phyloP scores from a whole-genome alignment of 73 alveolate species.

The Paramecium sonneborni region DNA sequence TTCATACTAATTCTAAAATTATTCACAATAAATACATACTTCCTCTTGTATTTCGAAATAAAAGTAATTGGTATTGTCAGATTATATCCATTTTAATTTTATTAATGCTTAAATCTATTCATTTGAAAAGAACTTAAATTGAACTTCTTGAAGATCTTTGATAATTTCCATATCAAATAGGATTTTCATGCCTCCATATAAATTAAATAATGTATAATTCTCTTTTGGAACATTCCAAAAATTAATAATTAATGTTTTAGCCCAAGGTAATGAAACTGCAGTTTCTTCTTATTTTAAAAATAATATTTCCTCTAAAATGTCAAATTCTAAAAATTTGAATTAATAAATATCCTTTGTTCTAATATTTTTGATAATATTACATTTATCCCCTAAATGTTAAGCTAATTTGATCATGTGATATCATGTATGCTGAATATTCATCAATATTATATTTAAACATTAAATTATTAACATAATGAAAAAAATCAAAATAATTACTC shows the following conservation, averaged over 20 bases:
- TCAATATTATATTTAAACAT: neutral
- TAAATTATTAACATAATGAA: neutral
- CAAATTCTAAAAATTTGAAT: neutral
- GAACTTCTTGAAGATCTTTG: neutral
- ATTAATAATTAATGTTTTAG: neutral
- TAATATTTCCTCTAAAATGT: neutral
- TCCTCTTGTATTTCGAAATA: constrained; percentile 1
- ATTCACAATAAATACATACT: neutral
- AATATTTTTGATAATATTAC: neutral
- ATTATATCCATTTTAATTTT: neutral
- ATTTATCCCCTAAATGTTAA: neutral
- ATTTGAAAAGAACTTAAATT: constrained; percentile 18
- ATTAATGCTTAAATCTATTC: neutral
- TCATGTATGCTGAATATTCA: neutral
- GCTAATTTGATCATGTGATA: neutral
- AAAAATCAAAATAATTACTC: neutral
- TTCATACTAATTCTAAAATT: neutral
- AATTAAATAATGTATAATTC: neutral
- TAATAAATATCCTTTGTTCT: neutral
- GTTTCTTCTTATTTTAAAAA: constrained; percentile 10
- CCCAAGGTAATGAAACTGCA: constrained; percentile 26
- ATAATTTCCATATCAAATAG: constrained; percentile 4
- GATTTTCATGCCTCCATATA: neutral
- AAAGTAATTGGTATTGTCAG: neutral
- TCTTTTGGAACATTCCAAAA: neutral